Conservation (phyloP, 179 eudicot species). For the Silene coronaria region DNA sequence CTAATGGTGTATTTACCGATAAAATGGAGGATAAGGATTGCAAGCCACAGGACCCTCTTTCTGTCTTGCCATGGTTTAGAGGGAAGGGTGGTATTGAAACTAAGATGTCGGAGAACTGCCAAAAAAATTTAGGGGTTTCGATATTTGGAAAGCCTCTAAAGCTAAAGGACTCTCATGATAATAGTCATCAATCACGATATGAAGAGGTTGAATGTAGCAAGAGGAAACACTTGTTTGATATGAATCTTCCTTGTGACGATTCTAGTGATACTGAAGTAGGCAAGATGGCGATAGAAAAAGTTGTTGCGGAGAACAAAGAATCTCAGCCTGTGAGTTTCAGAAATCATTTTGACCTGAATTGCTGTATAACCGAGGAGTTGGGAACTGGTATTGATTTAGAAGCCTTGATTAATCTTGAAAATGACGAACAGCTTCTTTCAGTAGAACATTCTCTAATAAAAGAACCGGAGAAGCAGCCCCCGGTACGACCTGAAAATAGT, state of each 20-base stretch:
- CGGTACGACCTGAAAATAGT: neutral
- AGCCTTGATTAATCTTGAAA: slow-evolving; percentile 47
- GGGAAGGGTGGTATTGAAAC: slow-evolving; percentile 28
- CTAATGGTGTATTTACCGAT: slow-evolving; percentile 32
- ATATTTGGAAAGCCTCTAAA: slow-evolving; percentile 38
- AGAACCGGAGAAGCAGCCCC: slow-evolving; percentile 23
- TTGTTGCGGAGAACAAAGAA: slow-evolving; percentile 32
- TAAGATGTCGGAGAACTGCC: slow-evolving; percentile 25
- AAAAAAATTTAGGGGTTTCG: slow-evolving; percentile 62
- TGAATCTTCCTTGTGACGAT: slow-evolving; percentile 59
- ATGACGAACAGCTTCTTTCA: slow-evolving; percentile 35
- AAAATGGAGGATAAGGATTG: slow-evolving; percentile 4
- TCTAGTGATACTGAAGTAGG: slow-evolving; percentile 33
- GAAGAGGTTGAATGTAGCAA: slow-evolving; percentile 28
- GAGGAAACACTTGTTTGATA: slow-evolving; percentile 50
- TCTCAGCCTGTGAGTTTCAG: slow-evolving; percentile 28
- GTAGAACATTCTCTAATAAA: slow-evolving; percentile 23
- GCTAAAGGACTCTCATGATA: slow-evolving; percentile 6
- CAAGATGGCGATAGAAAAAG: slow-evolving; percentile 30
- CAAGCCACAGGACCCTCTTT: slow-evolving; percentile 30
- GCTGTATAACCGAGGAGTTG: slow-evolving; percentile 50
- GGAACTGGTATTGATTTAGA: slow-evolving; percentile 67
- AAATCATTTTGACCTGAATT: slow-evolving; percentile 67
- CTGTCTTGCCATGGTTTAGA: slow-evolving; percentile 67
- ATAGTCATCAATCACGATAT: slow-evolving; percentile 21